Percentiles rank a stretch among this genome's conserved stretches.
These are phyloP conservation scores for Pleurotus cornucopiae DNA, from an alignment of 768 basidiomycete species.

Conservation along the genomic window DNA sequence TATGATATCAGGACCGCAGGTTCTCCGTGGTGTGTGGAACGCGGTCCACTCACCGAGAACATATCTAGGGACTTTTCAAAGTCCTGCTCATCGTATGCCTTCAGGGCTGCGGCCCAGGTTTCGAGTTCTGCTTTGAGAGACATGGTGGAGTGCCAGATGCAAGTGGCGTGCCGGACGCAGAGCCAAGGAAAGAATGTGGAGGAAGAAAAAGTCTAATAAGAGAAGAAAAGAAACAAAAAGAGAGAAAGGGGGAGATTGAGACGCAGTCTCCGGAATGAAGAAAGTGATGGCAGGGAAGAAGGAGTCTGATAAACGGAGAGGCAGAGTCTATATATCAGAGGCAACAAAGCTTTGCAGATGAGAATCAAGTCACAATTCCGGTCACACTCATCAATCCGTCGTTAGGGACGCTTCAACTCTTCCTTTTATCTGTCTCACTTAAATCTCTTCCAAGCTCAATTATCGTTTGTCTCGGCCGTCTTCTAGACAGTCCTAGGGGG, in stretches of 20 bases:
- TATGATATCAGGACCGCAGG: not conserved
- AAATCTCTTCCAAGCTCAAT: not conserved
- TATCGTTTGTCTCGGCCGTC: not conserved
- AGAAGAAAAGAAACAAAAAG: conserved; percentile 14
- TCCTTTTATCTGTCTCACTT: not conserved
- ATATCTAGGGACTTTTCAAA: conserved; percentile 70
- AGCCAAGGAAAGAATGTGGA: conserved; percentile 11
- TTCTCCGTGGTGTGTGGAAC: conserved; percentile 9
- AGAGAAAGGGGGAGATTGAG: conserved; percentile 24
- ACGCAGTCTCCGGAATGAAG: conserved; percentile 40
- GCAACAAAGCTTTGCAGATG: not conserved
- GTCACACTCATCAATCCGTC: conserved; percentile 8
- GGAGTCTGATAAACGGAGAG: not conserved
- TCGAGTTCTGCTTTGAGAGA: conserved; percentile 78
- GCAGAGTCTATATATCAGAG: conserved; percentile 1
- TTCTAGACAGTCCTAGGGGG: not conserved
- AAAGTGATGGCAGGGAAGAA: conserved; percentile 15
- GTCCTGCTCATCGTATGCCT: conserved; percentile 83
- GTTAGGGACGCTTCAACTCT: not conserved
- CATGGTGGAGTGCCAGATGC: conserved; percentile 29
- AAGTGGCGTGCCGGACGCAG: conserved; percentile 34
- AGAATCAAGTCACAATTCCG: conserved; percentile 3
- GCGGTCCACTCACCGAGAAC: conserved; percentile 57
- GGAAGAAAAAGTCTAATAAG: conserved; percentile 10
- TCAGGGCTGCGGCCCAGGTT: conserved; percentile 82